phyloP scores from a whole-genome alignment of 2,329 filamentous ascomycete genomes.

The Fusarium kyushuense region DNA sequence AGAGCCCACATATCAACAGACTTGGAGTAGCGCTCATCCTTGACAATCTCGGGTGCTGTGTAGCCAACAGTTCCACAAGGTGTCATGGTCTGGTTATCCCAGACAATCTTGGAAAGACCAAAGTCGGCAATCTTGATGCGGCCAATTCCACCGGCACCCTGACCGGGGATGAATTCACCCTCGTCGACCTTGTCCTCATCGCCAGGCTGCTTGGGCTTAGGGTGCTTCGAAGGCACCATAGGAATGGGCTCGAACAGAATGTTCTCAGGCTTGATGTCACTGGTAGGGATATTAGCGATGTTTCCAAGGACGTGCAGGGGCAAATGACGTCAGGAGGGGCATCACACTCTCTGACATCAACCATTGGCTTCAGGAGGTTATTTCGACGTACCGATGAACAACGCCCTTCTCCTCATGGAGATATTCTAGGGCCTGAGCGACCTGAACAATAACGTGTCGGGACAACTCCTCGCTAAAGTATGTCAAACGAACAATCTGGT shows the following conservation, averaged over 20 bases:
- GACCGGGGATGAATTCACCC: slow-evolving; percentile 86
- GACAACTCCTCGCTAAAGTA: slow-evolving; percentile 98
- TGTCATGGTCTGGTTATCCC: slow-evolving; percentile 98
- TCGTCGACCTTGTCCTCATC: slow-evolving; percentile 98
- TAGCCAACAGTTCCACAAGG: slow-evolving; percentile 99
- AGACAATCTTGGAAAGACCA: slow-evolving; percentile 96
- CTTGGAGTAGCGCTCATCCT: slow-evolving; percentile 98
- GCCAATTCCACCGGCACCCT: slow-evolving; percentile 91
- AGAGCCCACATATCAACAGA: slow-evolving; percentile 99
- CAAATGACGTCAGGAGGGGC: slow-evolving; percentile 49
- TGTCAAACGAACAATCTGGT: slow-evolving; percentile 96
- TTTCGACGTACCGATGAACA: slow-evolving; percentile 84
- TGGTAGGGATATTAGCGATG: slow-evolving; percentile 55
- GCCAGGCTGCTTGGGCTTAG: slow-evolving; percentile 84
- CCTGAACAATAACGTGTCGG: slow-evolving; percentile 92
- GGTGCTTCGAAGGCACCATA: slow-evolving; percentile 81
- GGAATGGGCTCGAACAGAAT: slow-evolving; percentile 91
- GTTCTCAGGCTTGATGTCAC: slow-evolving; percentile 98
- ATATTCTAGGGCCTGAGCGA: slow-evolving; percentile 94
- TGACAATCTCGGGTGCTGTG: slow-evolving; percentile 97
- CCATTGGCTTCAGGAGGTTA: not conserved
- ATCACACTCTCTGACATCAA: slow-evolving; percentile 29
- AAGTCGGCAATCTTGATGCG: slow-evolving; percentile 98
- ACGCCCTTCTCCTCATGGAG: slow-evolving; percentile 95
- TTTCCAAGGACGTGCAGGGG: slow-evolving; percentile 37